Percentiles rank a stretch among this genome's conserved stretches.
Conservation (phyloP, 2,329 filamentous ascomycete genomes). For the Ilyonectria destructans region DNA sequence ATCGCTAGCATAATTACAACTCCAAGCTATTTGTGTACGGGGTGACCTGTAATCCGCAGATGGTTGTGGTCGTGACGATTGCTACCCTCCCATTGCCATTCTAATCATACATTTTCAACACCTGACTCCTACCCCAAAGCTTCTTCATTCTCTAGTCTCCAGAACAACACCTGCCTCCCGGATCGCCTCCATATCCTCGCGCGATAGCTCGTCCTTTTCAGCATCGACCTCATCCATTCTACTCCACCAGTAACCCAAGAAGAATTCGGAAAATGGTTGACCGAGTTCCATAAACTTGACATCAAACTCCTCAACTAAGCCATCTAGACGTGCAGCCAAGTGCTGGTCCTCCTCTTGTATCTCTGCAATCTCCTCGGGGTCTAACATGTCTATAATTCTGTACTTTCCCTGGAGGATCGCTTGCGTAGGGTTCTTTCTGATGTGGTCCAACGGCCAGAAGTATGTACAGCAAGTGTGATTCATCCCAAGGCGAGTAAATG, state of each 20-base stretch:
- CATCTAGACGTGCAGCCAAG: background rate
- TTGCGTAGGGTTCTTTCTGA: too few species aligned
- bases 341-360: slow-evolving; percentile 4
- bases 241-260: slow-evolving; percentile 1
- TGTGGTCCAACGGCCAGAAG: background rate
- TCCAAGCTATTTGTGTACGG: background rate
- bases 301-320: background rate
- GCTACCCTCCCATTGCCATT: background rate
- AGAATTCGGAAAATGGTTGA: background rate
- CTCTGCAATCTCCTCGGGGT: background rate
- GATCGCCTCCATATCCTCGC: background rate
- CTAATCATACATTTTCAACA: too few species aligned
- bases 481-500: background rate
- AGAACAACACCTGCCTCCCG: slow-evolving; percentile 1
- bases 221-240: background rate
- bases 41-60: background rate
- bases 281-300: background rate
- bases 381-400: background rate
- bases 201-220: background rate
- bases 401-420: background rate
- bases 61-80: background rate
- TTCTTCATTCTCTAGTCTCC: background rate
- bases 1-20: background rate
- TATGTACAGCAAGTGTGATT: background rate
- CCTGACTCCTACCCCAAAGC: background rate